These are phyloP conservation scores for Mycena galericulata DNA, from an alignment of 768 basidiomycete genomes.

Conservation along the genomic window DNA sequence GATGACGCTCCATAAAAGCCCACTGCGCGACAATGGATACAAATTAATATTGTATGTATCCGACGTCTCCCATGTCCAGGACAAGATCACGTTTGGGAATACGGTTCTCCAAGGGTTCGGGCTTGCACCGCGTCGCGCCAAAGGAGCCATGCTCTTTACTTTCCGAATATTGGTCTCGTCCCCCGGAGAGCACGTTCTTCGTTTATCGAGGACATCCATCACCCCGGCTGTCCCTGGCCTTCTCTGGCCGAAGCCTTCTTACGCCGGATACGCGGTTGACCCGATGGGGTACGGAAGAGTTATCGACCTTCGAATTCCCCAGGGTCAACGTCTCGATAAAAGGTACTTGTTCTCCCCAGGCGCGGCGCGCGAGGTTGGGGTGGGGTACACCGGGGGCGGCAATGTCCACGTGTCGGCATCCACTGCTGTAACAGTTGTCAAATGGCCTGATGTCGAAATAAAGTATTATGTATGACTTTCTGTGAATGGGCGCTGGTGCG, in stretches of 20 bases:
- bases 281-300: too few species aligned
- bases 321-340: not conserved
- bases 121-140: not conserved
- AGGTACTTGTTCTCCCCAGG: not conserved
- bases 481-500: too few species aligned
- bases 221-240: not conserved
- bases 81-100: not conserved
- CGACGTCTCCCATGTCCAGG: not conserved
- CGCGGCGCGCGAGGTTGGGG: not conserved
- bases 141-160: not conserved
- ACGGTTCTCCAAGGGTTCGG: not conserved
- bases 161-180: not conserved
- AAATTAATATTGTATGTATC: not conserved
- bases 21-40: not conserved
- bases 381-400: not conserved
- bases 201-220: not conserved
- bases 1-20: not conserved
- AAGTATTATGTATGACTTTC: not conserved
- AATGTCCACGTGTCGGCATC: not conserved
- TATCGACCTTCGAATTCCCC: not conserved
- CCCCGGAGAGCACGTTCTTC: conserved; percentile 39
- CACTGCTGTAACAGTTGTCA: not conserved
- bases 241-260: not conserved
- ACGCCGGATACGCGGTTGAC: not conserved
- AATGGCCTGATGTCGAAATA: not conserved